Evolutionary conservation across 1,284 basidiomycete genomes (phyloP).

Genomic region (Gomphus bonarii): DNA sequence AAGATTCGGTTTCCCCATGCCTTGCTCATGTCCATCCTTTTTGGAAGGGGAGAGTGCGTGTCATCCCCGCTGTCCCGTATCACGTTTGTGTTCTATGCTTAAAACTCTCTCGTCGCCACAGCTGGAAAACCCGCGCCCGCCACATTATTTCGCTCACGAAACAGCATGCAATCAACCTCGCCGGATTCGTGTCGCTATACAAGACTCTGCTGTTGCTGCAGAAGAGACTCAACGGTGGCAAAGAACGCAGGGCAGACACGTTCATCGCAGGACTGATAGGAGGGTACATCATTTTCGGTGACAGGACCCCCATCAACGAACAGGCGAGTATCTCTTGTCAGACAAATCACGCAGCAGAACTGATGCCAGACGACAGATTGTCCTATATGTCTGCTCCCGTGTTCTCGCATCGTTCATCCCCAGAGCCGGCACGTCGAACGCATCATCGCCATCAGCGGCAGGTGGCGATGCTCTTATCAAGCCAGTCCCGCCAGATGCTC

Average conservation of each 20-base stretch:
- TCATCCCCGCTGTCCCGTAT: background rate
- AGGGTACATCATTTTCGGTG: slow-evolving; percentile 90
- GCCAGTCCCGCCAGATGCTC: slow-evolving; percentile 72
- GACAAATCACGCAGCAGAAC: slow-evolving; percentile 9
- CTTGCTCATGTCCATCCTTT: slow-evolving; percentile 94
- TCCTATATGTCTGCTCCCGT: slow-evolving; percentile 89
- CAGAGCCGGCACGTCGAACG: slow-evolving; percentile 35
- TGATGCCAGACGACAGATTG: slow-evolving; percentile 51
- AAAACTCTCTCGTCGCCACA: slow-evolving; percentile 20
- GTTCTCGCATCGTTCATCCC: slow-evolving; percentile 84
- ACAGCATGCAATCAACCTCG: slow-evolving; percentile 81
- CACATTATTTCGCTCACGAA: slow-evolving; percentile 83
- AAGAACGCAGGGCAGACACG: slow-evolving; percentile 73
- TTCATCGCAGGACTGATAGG: slow-evolving; percentile 90
- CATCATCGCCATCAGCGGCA: slow-evolving; percentile 25
- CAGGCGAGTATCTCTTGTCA: slow-evolving; percentile 53
- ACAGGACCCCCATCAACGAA: slow-evolving; percentile 95
- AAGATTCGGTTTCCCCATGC: slow-evolving; percentile 99
- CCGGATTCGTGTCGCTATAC: slow-evolving; percentile 91
- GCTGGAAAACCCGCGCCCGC: slow-evolving; percentile 57
- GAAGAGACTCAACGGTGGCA: slow-evolving; percentile 71
- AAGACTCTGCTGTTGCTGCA: slow-evolving; percentile 80
- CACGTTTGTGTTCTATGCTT: slow-evolving; percentile 9
- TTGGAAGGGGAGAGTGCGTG: slow-evolving; percentile 79
- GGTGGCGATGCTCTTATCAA: slow-evolving; percentile 30